These are phyloP conservation scores for Termitomyces bulborhizus DNA, from an alignment of 768 basidiomycete genomes.

Conservation along the genomic window DNA sequence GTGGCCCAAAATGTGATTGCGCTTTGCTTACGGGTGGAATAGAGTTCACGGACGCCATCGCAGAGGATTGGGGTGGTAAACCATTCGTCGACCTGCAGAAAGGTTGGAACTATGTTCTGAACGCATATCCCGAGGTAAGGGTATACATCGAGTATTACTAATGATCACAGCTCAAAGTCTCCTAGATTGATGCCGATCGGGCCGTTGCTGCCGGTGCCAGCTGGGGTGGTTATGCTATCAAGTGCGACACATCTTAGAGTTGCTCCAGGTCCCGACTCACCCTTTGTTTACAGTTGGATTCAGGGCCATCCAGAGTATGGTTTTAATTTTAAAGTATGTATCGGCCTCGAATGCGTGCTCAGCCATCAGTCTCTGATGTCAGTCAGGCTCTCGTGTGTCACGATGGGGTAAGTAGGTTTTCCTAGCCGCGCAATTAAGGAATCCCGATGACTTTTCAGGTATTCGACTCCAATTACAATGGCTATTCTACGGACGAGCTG, in stretches of 20 bases:
- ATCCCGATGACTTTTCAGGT: conserved; percentile 31
- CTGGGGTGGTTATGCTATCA: conserved; percentile 87
- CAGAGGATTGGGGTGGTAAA: conserved; percentile 80
- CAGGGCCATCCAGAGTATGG: conserved; percentile 88
- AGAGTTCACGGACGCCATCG: conserved; percentile 81
- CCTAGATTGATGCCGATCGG: conserved; percentile 60
- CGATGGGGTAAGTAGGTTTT: conserved; percentile 59
- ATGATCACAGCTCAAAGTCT: neutral
- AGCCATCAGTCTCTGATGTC: neutral
- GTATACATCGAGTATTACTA: neutral
- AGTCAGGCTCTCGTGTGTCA: conserved; percentile 73
- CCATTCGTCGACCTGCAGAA: conserved; percentile 73
- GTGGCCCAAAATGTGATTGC: neutral
- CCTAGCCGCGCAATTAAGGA: neutral
- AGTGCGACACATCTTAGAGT: conserved; percentile 36
- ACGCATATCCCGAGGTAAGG: conserved; percentile 62
- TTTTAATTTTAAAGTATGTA: conserved; percentile 73
- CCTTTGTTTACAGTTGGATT: conserved; percentile 63
- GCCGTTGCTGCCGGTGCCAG: conserved; percentile 77
- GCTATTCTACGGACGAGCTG: conserved; percentile 88
- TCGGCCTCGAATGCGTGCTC: neutral
- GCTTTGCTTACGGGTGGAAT: neutral
- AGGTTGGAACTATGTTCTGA: conserved; percentile 67
- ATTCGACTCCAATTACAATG: conserved; percentile 73
- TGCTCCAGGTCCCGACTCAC: neutral